Base-by-base conservation (phyloP, 371 early-diverging fungal species). In the Rhizopus sp. region DNA sequence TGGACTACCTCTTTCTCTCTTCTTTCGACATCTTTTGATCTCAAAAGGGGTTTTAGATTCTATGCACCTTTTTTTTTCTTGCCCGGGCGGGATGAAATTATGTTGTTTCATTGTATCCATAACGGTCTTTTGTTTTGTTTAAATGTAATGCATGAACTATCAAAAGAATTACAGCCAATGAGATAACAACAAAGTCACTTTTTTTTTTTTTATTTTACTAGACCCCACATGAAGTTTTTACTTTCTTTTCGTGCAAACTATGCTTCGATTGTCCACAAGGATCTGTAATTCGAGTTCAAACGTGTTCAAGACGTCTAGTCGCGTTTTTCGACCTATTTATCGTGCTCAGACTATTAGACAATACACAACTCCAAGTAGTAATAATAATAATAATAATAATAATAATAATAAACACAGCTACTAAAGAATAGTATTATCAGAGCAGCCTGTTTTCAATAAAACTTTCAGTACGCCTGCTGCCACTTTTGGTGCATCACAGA, bases 401-500 rank as follows among this genome's bases (percentile, higher is more conserved):
- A 46, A 46, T 16, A 46, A 29, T 23, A 23, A 23, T 23, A 23
- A 23, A 23, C 2, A 23, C 23, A 23, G 2, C 23, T 23, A 23
- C 23, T 23, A 23, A 23, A 23, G 2, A 23, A 23, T 23, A 1
- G 2, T 23, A 2, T 23, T 23, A 23, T 23, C 23, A 23, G 23
- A 23, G 23, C 15, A 51, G 38, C 15, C 10, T 29, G 13, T 38
- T 23, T 38, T 15, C 31, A 51, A 34, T 39, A 51, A 39, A 51
- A 38, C 9, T n/a, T 3, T 49, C 2, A 49, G n/a, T 49, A 49
- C 15, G 3, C 15, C 9, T 42, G 15, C 49, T 15, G n/a, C 33
- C n/a, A 10, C 62, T 6, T 31, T 61, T 4, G 56, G 56, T 30
- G 52, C 52, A 5, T 55, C 63, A n/a, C 67, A 64, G 39, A 52